phyloP scores from a whole-genome alignment of 495 filamentous ascomycete genomes.

The Glonium stellatum region DNA sequence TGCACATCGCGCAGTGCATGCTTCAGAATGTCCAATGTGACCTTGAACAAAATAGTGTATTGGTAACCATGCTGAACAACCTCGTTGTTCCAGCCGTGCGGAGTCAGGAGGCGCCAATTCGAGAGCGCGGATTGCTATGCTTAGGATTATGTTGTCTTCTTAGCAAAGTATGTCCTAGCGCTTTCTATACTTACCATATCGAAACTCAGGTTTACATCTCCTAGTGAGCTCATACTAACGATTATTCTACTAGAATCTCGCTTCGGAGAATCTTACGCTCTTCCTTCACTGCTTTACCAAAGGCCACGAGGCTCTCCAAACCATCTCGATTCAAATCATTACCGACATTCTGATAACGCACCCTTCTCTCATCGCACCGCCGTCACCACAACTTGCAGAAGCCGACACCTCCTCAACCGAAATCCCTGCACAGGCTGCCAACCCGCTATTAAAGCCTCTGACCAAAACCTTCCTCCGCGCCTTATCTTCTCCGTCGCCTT shows the following conservation, averaged over 20 bases:
- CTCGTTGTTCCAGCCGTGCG: slow-evolving; percentile 90
- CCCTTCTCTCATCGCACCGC: slow-evolving; percentile 56
- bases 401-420: slow-evolving; percentile 35
- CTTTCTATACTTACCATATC: neutral
- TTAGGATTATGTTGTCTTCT: slow-evolving; percentile 86
- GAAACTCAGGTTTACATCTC: too few species aligned
- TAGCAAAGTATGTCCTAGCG: slow-evolving; percentile 55
- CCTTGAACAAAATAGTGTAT: slow-evolving; percentile 75
- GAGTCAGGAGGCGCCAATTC: slow-evolving; percentile 84
- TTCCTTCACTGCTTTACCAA: slow-evolving; percentile 96
- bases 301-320: slow-evolving; percentile 81
- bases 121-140: slow-evolving; percentile 82
- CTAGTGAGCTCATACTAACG: neutral
- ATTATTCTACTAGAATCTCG: slow-evolving; percentile 53
- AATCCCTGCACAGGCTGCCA: slow-evolving; percentile 26
- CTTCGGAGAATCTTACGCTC: slow-evolving; percentile 84
- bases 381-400: slow-evolving; percentile 6
- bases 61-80: slow-evolving; percentile 94
- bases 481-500: slow-evolving; percentile 59
- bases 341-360: slow-evolving; percentile 87
- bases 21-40: slow-evolving; percentile 80
- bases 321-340: slow-evolving; percentile 85
- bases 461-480: slow-evolving; percentile 73
- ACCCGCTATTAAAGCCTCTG: slow-evolving; percentile 51
- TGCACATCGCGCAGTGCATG: slow-evolving; percentile 97